These are phyloP conservation scores for Eragrostis curvula DNA, from an alignment of 176 grass and related monocot genomes.

Conservation along the genomic window DNA sequence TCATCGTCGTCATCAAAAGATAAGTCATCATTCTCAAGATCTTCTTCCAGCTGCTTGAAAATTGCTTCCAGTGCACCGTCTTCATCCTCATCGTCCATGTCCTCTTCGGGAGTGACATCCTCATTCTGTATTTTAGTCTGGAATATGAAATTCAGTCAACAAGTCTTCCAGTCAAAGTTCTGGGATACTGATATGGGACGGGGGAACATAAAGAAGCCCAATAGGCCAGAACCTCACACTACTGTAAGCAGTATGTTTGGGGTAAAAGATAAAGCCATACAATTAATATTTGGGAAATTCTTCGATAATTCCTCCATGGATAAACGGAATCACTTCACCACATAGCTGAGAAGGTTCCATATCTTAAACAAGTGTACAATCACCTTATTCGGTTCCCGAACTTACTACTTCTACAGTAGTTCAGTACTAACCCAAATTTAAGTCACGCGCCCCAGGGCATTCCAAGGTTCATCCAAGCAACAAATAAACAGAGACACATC, in stretches of 20 bases:
- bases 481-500: too few relatives aligned
- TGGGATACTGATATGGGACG: background rate
- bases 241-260: background rate
- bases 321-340: background rate
- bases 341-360: too few relatives aligned
- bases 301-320: background rate
- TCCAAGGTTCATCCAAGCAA: background rate
- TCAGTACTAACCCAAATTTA: too few relatives aligned
- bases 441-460: too few relatives aligned
- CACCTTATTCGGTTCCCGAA: too few relatives aligned
- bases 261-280: background rate
- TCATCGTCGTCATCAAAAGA: constrained; percentile 59
- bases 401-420: too few relatives aligned
- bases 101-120: constrained; percentile 33
- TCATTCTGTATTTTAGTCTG: constrained; percentile 53
- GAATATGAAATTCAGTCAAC: background rate
- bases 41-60: constrained; percentile 87
- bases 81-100: constrained; percentile 40
- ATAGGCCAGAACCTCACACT: background rate
- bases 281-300: background rate
- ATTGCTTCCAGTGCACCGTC: constrained; percentile 71
- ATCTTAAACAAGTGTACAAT: background rate
- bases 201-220: background rate
- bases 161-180: constrained; percentile 7
- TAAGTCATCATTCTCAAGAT: constrained; percentile 70